A percentile compares a stretch with the other conserved stretches of the same genome.
These are phyloP conservation scores for Phytopythium oedochilum DNA, from an alignment of 352 stramenopile genomes.

Conservation along the genomic window DNA sequence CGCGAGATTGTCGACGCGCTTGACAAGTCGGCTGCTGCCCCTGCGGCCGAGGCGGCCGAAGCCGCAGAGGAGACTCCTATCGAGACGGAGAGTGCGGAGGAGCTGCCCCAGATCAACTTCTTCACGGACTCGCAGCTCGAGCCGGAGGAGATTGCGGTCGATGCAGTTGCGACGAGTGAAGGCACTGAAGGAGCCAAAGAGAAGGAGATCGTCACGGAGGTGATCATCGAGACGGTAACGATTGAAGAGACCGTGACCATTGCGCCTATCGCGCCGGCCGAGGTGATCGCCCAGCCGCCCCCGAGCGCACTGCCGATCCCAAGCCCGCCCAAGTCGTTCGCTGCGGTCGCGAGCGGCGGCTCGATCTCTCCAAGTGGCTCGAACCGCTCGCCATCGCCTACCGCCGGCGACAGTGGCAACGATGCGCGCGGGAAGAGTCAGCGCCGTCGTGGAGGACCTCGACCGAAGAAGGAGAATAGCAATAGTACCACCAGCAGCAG, in stretches of 20 bases:
- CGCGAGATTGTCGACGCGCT: conserved; percentile 55
- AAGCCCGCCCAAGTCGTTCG: conserved; percentile 46
- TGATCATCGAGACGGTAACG: background rate
- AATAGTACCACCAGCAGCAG: conserved; percentile 27
- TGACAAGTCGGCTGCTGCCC: conserved; percentile 10
- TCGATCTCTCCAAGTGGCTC: conserved; percentile 13
- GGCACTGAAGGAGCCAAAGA: conserved; percentile 9
- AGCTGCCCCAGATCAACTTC: conserved; percentile 77
- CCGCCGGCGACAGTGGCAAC: conserved; percentile 13
- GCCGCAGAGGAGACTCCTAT: conserved; percentile 11
- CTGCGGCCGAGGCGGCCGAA: conserved; percentile 8
- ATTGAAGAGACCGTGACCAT: conserved; percentile 13
- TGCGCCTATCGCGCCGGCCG: conserved; percentile 1
- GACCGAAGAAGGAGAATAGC: conserved; percentile 31
- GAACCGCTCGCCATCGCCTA: conserved; percentile 18
- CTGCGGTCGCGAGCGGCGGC: conserved; percentile 20
- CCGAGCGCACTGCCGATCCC: conserved; percentile 16
- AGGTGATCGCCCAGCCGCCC: conserved; percentile 1
- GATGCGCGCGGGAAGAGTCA: conserved; percentile 18
- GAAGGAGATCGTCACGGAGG: conserved; percentile 4
- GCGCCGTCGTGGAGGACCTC: conserved; percentile 28
- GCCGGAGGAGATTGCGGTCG: conserved; percentile 9
- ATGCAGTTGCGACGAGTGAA: conserved; percentile 13
- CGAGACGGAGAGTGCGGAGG: conserved; percentile 20
- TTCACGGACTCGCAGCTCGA: conserved; percentile 78